phyloP scores from a whole-genome alignment of 306 rosid species.

The Medicago truncatula region DNA sequence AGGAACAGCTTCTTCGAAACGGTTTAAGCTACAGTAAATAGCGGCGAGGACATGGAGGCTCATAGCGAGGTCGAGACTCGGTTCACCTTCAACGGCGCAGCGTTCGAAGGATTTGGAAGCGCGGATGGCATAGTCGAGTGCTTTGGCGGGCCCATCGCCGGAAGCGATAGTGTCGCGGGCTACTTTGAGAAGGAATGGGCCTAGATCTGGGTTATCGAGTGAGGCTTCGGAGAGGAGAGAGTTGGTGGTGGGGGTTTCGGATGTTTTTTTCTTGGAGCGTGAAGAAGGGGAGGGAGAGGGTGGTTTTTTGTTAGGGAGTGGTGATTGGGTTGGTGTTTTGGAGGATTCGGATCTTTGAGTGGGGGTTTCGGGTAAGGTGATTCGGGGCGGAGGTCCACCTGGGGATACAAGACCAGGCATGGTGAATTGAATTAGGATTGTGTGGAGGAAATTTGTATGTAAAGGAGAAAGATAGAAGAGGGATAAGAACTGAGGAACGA shows the following conservation, averaged over 20 bases:
- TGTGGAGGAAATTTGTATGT: neutral
- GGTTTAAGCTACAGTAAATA: constrained; percentile 84
- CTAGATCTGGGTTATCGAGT: constrained; percentile 98
- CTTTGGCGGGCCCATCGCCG: constrained; percentile 90
- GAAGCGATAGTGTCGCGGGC: constrained; percentile 94
- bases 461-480: neutral
- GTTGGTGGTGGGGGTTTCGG: constrained; percentile 60
- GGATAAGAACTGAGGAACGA: neutral
- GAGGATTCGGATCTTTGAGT: constrained; percentile 62
- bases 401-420: constrained; percentile 96
- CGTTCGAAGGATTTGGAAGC: constrained; percentile 95
- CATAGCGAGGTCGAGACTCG: constrained; percentile 94
- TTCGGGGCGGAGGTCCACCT: constrained; percentile 62
- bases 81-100: constrained; percentile 78
- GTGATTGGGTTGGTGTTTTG: constrained; percentile 81
- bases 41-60: constrained; percentile 96
- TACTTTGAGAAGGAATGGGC: constrained; percentile 88
- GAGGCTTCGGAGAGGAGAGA: constrained; percentile 66
- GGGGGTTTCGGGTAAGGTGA: constrained; percentile 63
- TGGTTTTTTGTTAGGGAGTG: constrained; percentile 62
- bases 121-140: constrained; percentile 80
- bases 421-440: neutral
- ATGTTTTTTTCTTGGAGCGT: constrained; percentile 72
- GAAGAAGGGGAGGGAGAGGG: constrained; percentile 87
- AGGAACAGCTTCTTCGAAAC: constrained; percentile 96